phyloP scores from a whole-genome alignment of 768 basidiomycete genomes.

The Brasilioporus rufonigricans region DNA sequence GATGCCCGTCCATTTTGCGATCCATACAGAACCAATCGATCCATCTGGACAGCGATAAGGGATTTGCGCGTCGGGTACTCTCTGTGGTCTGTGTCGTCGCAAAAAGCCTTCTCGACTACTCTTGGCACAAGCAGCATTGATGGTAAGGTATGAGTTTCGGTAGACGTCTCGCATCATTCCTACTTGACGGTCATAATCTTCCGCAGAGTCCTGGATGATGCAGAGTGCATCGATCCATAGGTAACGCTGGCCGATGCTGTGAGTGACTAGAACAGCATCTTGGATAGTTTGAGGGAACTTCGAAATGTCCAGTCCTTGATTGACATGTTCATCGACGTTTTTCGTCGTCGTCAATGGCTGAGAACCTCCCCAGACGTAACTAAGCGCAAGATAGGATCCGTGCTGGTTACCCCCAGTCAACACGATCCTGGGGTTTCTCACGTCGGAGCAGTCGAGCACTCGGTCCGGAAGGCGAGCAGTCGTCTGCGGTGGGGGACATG shows the following conservation, averaged over 20 bases:
- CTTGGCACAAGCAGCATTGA: not conserved
- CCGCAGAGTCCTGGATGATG: not conserved
- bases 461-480: not conserved
- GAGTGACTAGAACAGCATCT: not conserved
- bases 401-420: not conserved
- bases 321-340: not conserved
- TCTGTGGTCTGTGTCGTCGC: not conserved
- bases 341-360: not conserved
- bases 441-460: not conserved
- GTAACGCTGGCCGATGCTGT: conserved; percentile 1
- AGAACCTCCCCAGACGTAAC: conserved; percentile 1
- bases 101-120: not conserved
- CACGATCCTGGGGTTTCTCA: not conserved
- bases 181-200: not conserved
- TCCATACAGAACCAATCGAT: not conserved
- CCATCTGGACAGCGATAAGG: not conserved
- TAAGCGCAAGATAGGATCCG: not conserved
- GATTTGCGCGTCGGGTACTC: not conserved
- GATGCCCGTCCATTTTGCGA: not conserved
- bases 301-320: not conserved
- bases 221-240: conserved; percentile 1
- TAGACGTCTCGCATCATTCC: not conserved
- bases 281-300: not conserved
- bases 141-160: not conserved
- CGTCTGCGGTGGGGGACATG: not conserved